Evolutionary conservation across 306 rosid genomes (phyloP), one percentile per base, ranked within the genome.

Genomic region (Hippophae tibetana): DNA sequence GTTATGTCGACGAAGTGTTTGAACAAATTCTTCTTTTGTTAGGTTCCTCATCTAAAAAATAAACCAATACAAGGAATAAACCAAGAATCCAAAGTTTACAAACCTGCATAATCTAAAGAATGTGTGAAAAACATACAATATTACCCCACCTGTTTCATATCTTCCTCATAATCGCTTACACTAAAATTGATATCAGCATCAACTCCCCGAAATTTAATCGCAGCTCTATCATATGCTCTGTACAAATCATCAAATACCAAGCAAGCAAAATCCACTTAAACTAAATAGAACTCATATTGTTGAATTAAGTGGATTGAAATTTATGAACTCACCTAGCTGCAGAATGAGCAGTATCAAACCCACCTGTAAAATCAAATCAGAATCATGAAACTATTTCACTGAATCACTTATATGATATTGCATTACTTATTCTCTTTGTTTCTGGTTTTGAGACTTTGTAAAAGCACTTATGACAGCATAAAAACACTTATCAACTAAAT

Each of bases 171-270:
- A 54, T 81, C 83, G 38, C 9, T 61, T 40, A 72, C 42, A 2
- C 40, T 62, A 38, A 72, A 81, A 67, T 81, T 81, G 66, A 81
- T 81, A 67, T 81, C 86, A 6, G 86, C 86, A 40, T 81, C 81
- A 8, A 78, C 66, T 66, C 86, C 86, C 5, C 86, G 61, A 60
- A 81, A 81, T 58, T 81, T 81, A 13, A 81, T 78, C 1, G 86
- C 86, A 10, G 86, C 86, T 54, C 83, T 72, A 74, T 81, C 86
- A 9, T 81, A 81, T 5, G 86, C 83, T 61, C 83, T 81, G 58
- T 57, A 62, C 52, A 43, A 51, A 23, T 6, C 13, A 45, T 47
- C 14, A 27, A 6, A 40, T 7, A 9, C 12, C 5, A 27, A 13
- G 9, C 6, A 3, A 45, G 13, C 42, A 42, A 49, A 9, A 67